These are phyloP conservation scores for Leucosporidium scottii DNA, from an alignment of 768 basidiomycete genomes.

Conservation along the genomic window DNA sequence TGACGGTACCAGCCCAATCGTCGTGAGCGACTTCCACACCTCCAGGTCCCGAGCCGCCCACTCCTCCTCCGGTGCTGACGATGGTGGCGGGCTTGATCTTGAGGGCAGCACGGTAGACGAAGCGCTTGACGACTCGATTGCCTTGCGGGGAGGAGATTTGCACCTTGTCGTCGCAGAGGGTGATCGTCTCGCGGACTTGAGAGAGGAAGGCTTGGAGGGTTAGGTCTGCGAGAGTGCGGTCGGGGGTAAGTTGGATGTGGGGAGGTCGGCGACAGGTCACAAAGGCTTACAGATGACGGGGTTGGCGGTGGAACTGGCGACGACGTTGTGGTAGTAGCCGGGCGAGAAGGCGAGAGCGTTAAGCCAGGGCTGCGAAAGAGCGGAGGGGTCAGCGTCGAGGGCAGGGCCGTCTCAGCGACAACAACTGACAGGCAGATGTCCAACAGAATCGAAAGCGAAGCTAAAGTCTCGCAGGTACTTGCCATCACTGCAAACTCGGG, in stretches of 20 bases:
- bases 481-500: slow-evolving; percentile 33
- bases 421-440: slow-evolving; percentile 30
- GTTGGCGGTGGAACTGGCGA: slow-evolving; percentile 27
- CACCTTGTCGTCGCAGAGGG: slow-evolving; percentile 14
- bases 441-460: slow-evolving; percentile 29
- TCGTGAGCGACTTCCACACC: slow-evolving; percentile 31
- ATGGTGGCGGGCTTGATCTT: slow-evolving; percentile 18
- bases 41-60: slow-evolving; percentile 12
- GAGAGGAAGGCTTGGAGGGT: slow-evolving; percentile 6
- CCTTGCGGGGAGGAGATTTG: slow-evolving; percentile 23
- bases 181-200: slow-evolving; percentile 10
- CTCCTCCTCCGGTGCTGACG: slow-evolving; percentile 9
- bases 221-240: background rate
- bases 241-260: too few relatives aligned
- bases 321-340: slow-evolving; percentile 33
- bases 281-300: slow-evolving; percentile 32
- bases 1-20: slow-evolving; percentile 31
- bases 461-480: slow-evolving; percentile 33
- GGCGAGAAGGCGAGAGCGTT: slow-evolving; percentile 33
- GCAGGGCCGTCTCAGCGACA: background rate
- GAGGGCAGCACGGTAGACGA: slow-evolving; percentile 32
- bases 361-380: slow-evolving; percentile 22
- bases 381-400: background rate
- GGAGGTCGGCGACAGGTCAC: background rate
- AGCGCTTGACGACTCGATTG: slow-evolving; percentile 25